Percentiles rank a stretch among this genome's conserved stretches.
These are phyloP conservation scores for Venturia effusa DNA, from an alignment of 2,329 filamentous ascomycete genomes.

Conservation along the genomic window DNA sequence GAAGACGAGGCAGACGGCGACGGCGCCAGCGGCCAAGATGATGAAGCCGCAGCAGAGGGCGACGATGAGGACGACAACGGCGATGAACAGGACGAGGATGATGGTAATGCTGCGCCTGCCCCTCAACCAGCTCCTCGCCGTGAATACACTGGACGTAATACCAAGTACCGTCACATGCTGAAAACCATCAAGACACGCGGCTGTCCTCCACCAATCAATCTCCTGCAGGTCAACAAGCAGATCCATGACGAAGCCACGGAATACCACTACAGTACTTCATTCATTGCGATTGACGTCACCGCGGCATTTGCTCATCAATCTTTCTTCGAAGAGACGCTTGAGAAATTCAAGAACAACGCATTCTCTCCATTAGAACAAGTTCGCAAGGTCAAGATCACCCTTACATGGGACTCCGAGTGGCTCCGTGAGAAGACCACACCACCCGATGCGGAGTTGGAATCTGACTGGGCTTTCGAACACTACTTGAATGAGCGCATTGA, in stretches of 20 bases:
- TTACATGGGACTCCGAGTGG: constrained; percentile 11
- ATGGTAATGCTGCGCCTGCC: not conserved
- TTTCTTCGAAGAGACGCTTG: constrained; percentile 11
- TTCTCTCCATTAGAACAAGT: constrained; percentile 8
- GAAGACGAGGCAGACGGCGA: not conserved
- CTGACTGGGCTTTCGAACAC: not conserved
- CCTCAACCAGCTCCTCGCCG: not conserved
- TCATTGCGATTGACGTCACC: constrained; percentile 7
- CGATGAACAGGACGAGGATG: not conserved
- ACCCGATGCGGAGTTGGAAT: not conserved
- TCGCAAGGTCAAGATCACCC: constrained; percentile 1
- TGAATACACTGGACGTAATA: constrained; percentile 5
- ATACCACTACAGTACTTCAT: not conserved
- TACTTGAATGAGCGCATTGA: constrained; percentile 5
- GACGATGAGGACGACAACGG: not conserved
- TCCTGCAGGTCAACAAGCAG: constrained; percentile 7
- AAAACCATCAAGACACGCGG: constrained; percentile 5
- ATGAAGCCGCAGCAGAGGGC: not conserved
- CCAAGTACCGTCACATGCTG: constrained; percentile 12
- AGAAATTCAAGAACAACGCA: not conserved
- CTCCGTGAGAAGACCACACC: constrained; percentile 6
- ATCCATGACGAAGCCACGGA: constrained; percentile 5
- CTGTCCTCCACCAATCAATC: constrained; percentile 7
- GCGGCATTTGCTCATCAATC: not conserved
- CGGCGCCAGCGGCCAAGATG: not conserved